Conservation (phyloP, 1,284 basidiomycete genomes). For the Irpex rosettiformis region DNA sequence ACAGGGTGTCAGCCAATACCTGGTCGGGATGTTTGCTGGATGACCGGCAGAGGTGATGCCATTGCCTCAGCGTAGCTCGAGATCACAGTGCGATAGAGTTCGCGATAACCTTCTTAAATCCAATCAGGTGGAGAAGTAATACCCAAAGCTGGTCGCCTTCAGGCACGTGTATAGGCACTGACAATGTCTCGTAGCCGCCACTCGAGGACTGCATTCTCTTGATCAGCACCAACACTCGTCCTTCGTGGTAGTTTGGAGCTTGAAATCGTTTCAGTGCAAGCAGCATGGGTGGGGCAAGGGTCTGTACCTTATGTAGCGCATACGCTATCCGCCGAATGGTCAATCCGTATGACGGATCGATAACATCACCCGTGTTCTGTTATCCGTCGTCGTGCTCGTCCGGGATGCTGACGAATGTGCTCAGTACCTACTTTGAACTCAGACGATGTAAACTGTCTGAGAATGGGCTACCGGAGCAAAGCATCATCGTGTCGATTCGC, state of each 20-base stretch:
- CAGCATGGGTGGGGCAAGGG: not conserved
- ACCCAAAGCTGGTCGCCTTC: conserved; percentile 20
- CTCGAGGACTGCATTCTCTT: not conserved
- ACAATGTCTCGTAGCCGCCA: not conserved
- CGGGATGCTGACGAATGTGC: not conserved
- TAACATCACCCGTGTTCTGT: conserved; percentile 13
- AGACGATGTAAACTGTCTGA: not conserved
- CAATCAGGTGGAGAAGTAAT: conserved; percentile 20
- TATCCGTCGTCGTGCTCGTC: conserved; percentile 4
- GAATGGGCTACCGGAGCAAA: not conserved
- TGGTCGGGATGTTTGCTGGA: conserved; percentile 87
- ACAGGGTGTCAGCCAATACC: conserved; percentile 84
- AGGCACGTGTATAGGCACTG: conserved; percentile 24
- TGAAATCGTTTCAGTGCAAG: not conserved
- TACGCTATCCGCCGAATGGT: not conserved
- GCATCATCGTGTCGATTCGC: not conserved
- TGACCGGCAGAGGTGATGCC: conserved; percentile 29
- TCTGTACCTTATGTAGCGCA: not conserved
- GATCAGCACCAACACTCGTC: conserved; percentile 6
- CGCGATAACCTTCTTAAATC: conserved; percentile 34
- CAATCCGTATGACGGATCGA: conserved; percentile 10
- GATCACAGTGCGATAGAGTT: conserved; percentile 33
- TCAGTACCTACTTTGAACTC: conserved; percentile 2
- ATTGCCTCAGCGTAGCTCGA: conserved; percentile 20
- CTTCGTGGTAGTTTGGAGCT: not conserved